Base-by-base conservation (phyloP, 2,329 filamentous ascomycete genomes). In the Neofusicoccum laricinum region DNA sequence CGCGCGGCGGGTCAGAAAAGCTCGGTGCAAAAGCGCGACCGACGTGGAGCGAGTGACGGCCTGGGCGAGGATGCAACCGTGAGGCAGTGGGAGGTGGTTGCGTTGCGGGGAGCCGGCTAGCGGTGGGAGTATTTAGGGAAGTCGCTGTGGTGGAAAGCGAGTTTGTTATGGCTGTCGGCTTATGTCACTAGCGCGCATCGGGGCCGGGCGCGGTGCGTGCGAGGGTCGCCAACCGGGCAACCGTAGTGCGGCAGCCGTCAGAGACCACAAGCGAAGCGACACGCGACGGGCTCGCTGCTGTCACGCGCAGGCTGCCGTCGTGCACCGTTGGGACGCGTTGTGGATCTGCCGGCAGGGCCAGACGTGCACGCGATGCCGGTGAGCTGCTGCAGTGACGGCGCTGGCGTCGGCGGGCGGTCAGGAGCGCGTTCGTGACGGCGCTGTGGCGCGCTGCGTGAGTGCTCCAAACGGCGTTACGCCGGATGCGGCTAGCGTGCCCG, bases 161-260 rank as follows among this genome's bases (percentile, higher is more conserved):
- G 30, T 65, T 72, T 75, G 73, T 77, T 77, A 71, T 75, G 72
- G 38, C 51, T 40, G 48, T 46, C 46, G 62, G 62, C 62, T 64
- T 64, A 57, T 53, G 55, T 64, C 59, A 51, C 59, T 64, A 64
- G 62, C 62, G 62, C 46, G 41, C 10, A 21, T 38, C 45, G 8
- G 46, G 46, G 58, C 30, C 53, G 17, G 53, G 21, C 55, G 49
- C 49, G 5, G 49, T 51, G 21, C 14, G 30, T 32, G 49, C 55
- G 55, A 61, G 55, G 53, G 41, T 19, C 41, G 55, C 30, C 41
- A 48, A 45, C 61, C 61, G 61, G 61, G 61, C 61, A 53, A 63
- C 61, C 61, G 61, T 63, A 63, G 46, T 63, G 61, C 61, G 61
- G 61, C 48, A 10, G 46, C 36, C 61, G 19, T n/a, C 46, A 43